Conservation (phyloP, 805 yeast genomes). For the Candida sonorensis region DNA sequence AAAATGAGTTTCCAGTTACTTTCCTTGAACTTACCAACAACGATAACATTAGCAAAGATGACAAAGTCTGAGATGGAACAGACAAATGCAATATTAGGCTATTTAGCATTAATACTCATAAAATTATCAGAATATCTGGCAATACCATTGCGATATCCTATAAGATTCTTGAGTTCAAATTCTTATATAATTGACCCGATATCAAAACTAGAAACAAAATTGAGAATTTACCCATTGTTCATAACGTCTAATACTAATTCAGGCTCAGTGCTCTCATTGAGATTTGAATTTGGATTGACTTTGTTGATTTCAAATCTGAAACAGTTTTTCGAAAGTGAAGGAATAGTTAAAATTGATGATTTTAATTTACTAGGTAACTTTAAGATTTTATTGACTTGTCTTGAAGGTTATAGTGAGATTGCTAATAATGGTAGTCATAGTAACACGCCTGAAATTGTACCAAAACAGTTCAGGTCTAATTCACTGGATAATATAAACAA, state of each 20-base stretch:
- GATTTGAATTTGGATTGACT: conserved; percentile 45
- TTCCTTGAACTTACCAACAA: conserved; percentile 24
- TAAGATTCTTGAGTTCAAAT: conserved; percentile 39
- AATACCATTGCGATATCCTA: conserved; percentile 43
- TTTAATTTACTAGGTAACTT: conserved; percentile 27
- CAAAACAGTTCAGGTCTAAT: too few species aligned
- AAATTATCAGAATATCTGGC: conserved; percentile 34
- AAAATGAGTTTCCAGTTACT: conserved; percentile 27
- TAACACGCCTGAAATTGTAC: too few species aligned
- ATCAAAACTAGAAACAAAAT: conserved; percentile 29
- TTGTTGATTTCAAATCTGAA: conserved; percentile 41
- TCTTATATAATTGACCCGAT: conserved; percentile 44
- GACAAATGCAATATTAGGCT: conserved; percentile 44
- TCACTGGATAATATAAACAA: conserved; percentile 13
- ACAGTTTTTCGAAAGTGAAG: conserved; percentile 30
- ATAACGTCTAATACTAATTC: conserved; percentile 32
- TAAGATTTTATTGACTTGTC: conserved; percentile 28
- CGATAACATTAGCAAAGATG: conserved; percentile 12
- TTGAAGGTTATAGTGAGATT: conserved; percentile 10
- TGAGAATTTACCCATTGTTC: conserved; percentile 42
- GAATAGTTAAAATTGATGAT: conserved; percentile 24
- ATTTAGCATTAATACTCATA: conserved; percentile 35
- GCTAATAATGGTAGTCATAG: too few species aligned
- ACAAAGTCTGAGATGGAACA: conserved; percentile 30
- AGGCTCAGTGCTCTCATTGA: conserved; percentile 15